Evolutionary conservation across 2,329 filamentous ascomycete genomes (phyloP), one percentile per base, ranked within the genome.

Genomic region (Penicillium sp.): DNA sequence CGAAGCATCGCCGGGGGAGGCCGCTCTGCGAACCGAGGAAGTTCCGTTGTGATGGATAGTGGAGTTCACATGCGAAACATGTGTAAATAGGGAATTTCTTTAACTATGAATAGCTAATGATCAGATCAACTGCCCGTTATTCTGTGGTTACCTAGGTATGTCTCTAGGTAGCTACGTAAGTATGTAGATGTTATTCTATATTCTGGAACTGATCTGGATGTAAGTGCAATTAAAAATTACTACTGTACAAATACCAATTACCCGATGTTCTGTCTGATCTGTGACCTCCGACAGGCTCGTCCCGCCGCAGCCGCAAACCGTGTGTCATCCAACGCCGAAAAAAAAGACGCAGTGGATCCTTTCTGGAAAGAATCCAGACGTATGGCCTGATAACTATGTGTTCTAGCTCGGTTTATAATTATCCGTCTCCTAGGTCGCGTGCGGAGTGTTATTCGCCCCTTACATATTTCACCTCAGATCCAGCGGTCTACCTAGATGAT

Each of bases 321-420:
- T 64, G 62, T 65, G 62, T 64, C 62, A 65, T 65, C 55, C 61
- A 65, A 62, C 55, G 52, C 58, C 60, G 58, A 57, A 31, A 59
- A 29, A 65, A 65, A 65, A 64, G 58, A 57, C 61, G 61, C 61
- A 65, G 61, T 64, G 63, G 61, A 54, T 53, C 51, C 57, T 43
- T 57, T 59, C 61, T 60, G 52, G 58, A 57, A 62, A 25, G 9
- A 40, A 40, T 9, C 18, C 18, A 40, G 31, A n/a, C 12, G 2
- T 31, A 40, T 20, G 37, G 37, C 37, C 37, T 40, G 37, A 40
- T 37, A 18, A 4, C 12, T 40, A 0, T 40, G 37, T 22, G 9
- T 40, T 22, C 9, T 37, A 37, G n/a, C 29, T n/a, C 8, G 33
- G n/a, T n/a, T 22, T 40, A 40, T 20, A 20, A 22, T 40, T 40